These are phyloP conservation scores for Xylaria nigripes DNA, from an alignment of 495 filamentous ascomycete genomes.

Conservation along the genomic window DNA sequence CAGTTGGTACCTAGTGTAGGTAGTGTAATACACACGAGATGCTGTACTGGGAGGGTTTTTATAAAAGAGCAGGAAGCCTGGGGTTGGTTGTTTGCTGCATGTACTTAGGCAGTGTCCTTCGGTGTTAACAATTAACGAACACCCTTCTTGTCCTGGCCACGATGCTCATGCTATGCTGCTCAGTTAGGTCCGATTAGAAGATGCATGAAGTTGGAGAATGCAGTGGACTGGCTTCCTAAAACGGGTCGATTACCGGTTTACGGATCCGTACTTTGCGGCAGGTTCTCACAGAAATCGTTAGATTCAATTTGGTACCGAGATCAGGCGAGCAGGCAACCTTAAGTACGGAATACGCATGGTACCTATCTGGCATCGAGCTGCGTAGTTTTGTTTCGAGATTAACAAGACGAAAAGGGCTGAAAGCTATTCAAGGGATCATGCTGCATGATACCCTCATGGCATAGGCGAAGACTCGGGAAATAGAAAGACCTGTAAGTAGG, in stretches of 20 bases:
- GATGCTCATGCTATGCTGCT: conserved; percentile 6
- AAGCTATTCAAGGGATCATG: not conserved
- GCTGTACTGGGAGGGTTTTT: not conserved
- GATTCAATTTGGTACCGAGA: not conserved
- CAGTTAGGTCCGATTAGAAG: conserved; percentile 16
- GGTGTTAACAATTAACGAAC: too few relatives aligned
- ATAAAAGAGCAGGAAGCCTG: not conserved
- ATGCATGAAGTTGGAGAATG: conserved; percentile 9
- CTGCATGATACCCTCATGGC: not conserved
- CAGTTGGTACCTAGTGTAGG: not conserved
- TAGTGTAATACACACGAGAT: not conserved
- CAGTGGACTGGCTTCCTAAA: not conserved
- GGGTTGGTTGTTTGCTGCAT: not conserved
- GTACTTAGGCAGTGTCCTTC: not conserved
- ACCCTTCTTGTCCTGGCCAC: not conserved
- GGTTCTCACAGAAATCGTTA: not conserved
- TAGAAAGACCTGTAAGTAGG: not conserved
- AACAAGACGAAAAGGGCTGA: not conserved
- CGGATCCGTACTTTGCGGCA: too few relatives aligned
- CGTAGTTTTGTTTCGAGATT: not conserved
- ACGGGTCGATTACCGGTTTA: not conserved
- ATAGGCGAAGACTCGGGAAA: not conserved
- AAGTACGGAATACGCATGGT: not conserved
- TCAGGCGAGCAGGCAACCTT: not conserved
- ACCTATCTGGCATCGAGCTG: not conserved